A percentile compares a stretch with the other conserved stretches of the same genome.
Conservation (phyloP, 495 filamentous ascomycete species). For the Sordaria brevicollis region DNA sequence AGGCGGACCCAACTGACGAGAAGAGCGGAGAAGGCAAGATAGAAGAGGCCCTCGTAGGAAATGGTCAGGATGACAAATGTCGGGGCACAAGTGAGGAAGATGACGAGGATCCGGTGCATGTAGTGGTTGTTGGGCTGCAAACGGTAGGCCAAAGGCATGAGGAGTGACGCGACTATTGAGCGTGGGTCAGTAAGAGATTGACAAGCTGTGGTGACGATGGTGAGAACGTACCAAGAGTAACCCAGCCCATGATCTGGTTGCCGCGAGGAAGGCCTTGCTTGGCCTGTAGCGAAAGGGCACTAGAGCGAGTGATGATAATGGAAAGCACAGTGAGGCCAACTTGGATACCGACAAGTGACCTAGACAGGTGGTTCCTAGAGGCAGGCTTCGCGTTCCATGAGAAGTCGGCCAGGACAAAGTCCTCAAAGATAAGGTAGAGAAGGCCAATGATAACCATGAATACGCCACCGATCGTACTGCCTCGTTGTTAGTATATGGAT, state of each 20-base stretch:
- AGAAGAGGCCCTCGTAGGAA: constrained; percentile 96
- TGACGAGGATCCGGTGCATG: constrained; percentile 75
- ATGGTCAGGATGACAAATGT: constrained; percentile 95
- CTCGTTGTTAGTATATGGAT: constrained; percentile 20
- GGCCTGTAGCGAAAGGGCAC: constrained; percentile 69
- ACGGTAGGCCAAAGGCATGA: constrained; percentile 72
- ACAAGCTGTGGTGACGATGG: background rate
- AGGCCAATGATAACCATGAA: constrained; percentile 74
- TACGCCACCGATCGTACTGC: constrained; percentile 61
- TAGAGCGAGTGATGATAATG: constrained; percentile 78
- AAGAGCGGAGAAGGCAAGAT: constrained; percentile 75
- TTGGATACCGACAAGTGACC: constrained; percentile 36
- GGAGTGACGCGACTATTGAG: constrained; percentile 55
- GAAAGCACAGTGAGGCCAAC: constrained; percentile 76
- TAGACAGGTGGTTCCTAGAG: constrained; percentile 22
- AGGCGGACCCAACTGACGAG: constrained; percentile 84
- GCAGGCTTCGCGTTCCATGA: constrained; percentile 16
- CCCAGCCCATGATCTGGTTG: constrained; percentile 82
- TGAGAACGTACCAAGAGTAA: constrained; percentile 56
- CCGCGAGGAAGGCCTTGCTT: constrained; percentile 81
- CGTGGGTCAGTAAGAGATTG: constrained; percentile 5
- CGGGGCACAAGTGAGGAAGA: constrained; percentile 90
- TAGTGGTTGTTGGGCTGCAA: constrained; percentile 79
- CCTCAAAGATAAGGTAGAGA: constrained; percentile 74
- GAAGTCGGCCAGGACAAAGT: constrained; percentile 48